Percentiles rank a stretch among this genome's conserved stretches.
Conservation (phyloP, 257 asterid species). For the Rubia yunnanensis region DNA sequence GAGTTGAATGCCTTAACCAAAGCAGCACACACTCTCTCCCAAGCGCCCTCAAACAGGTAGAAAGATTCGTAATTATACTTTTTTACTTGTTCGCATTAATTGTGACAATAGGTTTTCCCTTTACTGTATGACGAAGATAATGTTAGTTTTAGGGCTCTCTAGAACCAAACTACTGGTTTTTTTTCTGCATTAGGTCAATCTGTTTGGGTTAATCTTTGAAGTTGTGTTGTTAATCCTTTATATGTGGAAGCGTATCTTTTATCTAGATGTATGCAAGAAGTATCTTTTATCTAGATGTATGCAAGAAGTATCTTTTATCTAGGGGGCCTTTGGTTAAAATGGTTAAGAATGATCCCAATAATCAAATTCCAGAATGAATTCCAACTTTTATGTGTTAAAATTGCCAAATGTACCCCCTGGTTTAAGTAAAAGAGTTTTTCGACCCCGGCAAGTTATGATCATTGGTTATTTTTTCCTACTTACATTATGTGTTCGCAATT, state of each 20-base stretch:
- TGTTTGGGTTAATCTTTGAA: not conserved
- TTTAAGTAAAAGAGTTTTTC: too few relatives aligned
- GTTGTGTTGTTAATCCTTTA: not conserved
- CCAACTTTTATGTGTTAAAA: too few relatives aligned
- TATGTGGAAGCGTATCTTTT: not conserved
- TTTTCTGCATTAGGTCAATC: not conserved
- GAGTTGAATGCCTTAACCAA: conserved; percentile 82
- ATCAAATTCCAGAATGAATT: too few relatives aligned
- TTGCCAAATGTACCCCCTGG: too few relatives aligned
- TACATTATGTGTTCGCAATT: too few relatives aligned
- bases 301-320: too few relatives aligned
- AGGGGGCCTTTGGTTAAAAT: too few relatives aligned
- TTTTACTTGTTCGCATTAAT: not conserved
- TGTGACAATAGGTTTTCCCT: not conserved
- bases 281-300: not conserved
- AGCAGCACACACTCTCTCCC: conserved; percentile 39
- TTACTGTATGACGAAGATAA: not conserved
- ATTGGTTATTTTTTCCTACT: too few relatives aligned
- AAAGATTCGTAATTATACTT: not conserved
- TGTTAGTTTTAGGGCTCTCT: not conserved
- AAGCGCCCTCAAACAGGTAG: conserved; percentile 73
- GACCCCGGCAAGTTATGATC: too few relatives aligned
- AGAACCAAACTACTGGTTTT: not conserved
- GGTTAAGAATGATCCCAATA: too few relatives aligned
- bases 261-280: not conserved